Conservation (phyloP, 202 grass and related monocot genomes). For the Hordeum pubiflorum region DNA sequence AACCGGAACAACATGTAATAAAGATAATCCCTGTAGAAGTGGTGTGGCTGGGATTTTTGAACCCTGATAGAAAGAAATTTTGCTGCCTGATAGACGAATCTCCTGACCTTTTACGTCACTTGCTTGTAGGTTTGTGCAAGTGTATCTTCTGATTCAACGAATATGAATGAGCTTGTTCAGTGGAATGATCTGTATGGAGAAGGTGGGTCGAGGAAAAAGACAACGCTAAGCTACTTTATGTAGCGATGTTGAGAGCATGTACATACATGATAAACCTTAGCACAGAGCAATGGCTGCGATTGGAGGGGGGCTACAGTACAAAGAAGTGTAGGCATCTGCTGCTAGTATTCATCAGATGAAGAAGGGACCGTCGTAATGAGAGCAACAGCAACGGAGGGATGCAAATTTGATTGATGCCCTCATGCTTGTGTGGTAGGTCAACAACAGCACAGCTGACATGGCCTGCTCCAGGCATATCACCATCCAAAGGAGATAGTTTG, state of each 20-base stretch:
- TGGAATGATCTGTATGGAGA: constrained; percentile 93
- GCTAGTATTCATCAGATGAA: not conserved
- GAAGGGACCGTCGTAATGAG: not conserved
- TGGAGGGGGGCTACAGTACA: not conserved
- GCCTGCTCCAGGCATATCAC: not conserved
- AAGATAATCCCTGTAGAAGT: not conserved
- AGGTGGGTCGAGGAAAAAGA: constrained; percentile 84
- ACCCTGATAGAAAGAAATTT: not conserved
- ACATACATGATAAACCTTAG: constrained; percentile 25
- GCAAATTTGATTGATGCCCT: not conserved
- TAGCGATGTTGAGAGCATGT: constrained; percentile 45
- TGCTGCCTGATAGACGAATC: not conserved
- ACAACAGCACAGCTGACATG: not conserved
- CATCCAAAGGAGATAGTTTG: not conserved
- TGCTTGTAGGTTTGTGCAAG: constrained; percentile 66
- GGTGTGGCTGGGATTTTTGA: not conserved
- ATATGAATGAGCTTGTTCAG: constrained; percentile 80
- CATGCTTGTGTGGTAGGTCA: no score
- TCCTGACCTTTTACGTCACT: constrained; percentile 18
- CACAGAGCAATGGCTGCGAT: not conserved
- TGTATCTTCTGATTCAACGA: constrained; percentile 77
- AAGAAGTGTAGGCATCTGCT: not conserved
- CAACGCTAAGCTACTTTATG: constrained; percentile 84
- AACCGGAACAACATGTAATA: not conserved
- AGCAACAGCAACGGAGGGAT: not conserved